Percentiles rank a stretch among this genome's conserved stretches.
phyloP scores from a whole-genome alignment of 2,329 filamentous ascomycete species.

The Ophiocordyceps polyrhachis-furcata region DNA sequence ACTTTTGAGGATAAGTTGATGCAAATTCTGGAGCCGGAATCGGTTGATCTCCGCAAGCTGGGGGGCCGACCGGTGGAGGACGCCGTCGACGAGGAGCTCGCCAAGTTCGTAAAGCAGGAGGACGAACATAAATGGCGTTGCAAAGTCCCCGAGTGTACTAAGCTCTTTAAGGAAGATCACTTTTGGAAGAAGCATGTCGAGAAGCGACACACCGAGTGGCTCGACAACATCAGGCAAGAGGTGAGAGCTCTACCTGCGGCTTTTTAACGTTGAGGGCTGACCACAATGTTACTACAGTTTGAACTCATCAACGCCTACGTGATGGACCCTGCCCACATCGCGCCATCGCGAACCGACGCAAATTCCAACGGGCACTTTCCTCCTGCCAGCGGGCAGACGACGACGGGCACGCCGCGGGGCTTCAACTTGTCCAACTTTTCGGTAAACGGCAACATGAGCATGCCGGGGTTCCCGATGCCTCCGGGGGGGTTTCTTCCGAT shows the following conservation, averaged over 20 bases:
- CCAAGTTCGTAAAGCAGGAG: slow-evolving; percentile 86
- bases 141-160: slow-evolving; percentile 88
- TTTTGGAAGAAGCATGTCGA: slow-evolving; percentile 98
- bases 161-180: slow-evolving; percentile 90
- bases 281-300: slow-evolving; percentile 33
- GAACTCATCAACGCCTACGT: slow-evolving; percentile 88
- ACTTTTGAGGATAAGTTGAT: slow-evolving; percentile 95
- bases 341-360: slow-evolving; percentile 78
- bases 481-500: slow-evolving; percentile 31
- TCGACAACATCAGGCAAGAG: slow-evolving; percentile 61
- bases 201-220: slow-evolving; percentile 84
- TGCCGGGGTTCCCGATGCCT: slow-evolving; percentile 38
- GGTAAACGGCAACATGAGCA: slow-evolving; percentile 38
- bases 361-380: slow-evolving; percentile 95
- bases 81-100: slow-evolving; percentile 67
- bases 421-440: slow-evolving; percentile 69
- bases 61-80: slow-evolving; percentile 79
- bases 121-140: slow-evolving; percentile 95
- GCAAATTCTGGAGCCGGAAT: slow-evolving; percentile 80
- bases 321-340: slow-evolving; percentile 84
- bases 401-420: slow-evolving; percentile 71
- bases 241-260: slow-evolving; percentile 23
- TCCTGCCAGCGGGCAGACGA: slow-evolving; percentile 53
- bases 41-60: slow-evolving; percentile 72
- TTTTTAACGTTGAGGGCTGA: background rate